phyloP scores from a whole-genome alignment of 352 stramenopile species.

The Globisporangium yorkense region DNA sequence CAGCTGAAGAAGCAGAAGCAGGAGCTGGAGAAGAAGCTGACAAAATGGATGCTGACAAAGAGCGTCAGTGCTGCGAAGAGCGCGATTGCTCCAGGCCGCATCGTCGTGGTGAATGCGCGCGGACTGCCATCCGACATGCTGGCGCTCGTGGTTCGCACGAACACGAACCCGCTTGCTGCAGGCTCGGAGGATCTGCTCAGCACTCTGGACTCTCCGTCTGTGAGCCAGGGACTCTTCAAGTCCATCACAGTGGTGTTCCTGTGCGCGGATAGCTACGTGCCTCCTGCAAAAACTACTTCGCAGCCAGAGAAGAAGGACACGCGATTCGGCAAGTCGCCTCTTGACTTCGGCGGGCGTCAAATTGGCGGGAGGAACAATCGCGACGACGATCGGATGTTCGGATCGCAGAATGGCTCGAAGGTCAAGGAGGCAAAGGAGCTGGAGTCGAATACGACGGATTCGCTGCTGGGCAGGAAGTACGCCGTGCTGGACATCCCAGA shows the following conservation, averaged over 20 bases:
- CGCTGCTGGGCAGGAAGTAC: conserved; percentile 60
- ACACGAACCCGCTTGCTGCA: conserved; percentile 12
- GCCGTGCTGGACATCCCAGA: conserved; percentile 73
- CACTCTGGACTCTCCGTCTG: conserved; percentile 13
- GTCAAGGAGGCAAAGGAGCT: conserved; percentile 39
- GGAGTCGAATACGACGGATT: conserved; percentile 39
- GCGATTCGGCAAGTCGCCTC: conserved; percentile 1
- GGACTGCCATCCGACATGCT: conserved; percentile 51
- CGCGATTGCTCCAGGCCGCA: conserved; percentile 53
- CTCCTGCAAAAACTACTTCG: conserved; percentile 20
- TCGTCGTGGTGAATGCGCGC: conserved; percentile 64
- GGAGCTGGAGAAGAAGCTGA: conserved; percentile 64
- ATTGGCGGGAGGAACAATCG: conserved; percentile 55
- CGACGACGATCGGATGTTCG: conserved; percentile 36
- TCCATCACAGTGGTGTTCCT: conserved; percentile 68
- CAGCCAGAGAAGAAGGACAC: conserved; percentile 14
- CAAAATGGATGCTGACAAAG: conserved; percentile 66
- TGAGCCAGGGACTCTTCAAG: conserved; percentile 53
- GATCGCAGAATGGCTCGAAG: conserved; percentile 17
- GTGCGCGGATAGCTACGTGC: conserved; percentile 57
- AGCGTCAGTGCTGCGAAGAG: conserved; percentile 52
- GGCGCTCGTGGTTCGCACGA: conserved; percentile 60
- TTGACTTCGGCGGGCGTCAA: conserved; percentile 27
- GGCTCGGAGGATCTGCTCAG: conserved; percentile 17
- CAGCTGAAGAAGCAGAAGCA: conserved; percentile 67